Conservation (phyloP, 2,329 filamentous ascomycete genomes). For the Calonectria naviculata region DNA sequence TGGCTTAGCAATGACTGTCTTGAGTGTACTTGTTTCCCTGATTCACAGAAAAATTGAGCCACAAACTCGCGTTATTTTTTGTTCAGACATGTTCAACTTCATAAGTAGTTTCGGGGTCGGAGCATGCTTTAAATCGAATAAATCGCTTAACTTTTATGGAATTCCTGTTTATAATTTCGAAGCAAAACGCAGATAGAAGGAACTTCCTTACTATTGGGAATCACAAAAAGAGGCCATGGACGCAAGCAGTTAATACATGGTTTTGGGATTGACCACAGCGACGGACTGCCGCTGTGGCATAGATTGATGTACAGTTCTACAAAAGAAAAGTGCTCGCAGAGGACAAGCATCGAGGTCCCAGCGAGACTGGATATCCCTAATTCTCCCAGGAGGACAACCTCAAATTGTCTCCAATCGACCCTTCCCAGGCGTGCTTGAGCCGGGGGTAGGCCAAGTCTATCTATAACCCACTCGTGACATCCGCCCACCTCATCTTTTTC, state of each 20-base stretch:
- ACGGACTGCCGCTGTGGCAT: conserved; percentile 31
- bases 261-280: conserved; percentile 30
- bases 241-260: background rate
- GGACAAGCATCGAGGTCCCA: conserved; percentile 37
- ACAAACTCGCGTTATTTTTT: too few relatives aligned
- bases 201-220: background rate
- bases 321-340: conserved; percentile 45
- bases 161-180: too few relatives aligned
- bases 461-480: conserved; percentile 37
- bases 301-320: conserved; percentile 47
- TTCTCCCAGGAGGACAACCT: conserved; percentile 36
- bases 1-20: too few relatives aligned
- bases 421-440: conserved; percentile 30
- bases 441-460: conserved; percentile 31
- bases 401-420: conserved; percentile 37
- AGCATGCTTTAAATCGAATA: background rate
- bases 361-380: conserved; percentile 33
- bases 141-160: too few relatives aligned
- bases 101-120: background rate
- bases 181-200: too few relatives aligned
- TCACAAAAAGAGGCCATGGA: background rate
- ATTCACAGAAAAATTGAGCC: too few relatives aligned
- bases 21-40: too few relatives aligned
- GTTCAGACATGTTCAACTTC: background rate
- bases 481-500: conserved; percentile 30